A percentile compares a stretch with the other conserved stretches of the same genome.
phyloP scores from a whole-genome alignment of 2,329 filamentous ascomycete genomes.

The Fusarium mangiferae region DNA sequence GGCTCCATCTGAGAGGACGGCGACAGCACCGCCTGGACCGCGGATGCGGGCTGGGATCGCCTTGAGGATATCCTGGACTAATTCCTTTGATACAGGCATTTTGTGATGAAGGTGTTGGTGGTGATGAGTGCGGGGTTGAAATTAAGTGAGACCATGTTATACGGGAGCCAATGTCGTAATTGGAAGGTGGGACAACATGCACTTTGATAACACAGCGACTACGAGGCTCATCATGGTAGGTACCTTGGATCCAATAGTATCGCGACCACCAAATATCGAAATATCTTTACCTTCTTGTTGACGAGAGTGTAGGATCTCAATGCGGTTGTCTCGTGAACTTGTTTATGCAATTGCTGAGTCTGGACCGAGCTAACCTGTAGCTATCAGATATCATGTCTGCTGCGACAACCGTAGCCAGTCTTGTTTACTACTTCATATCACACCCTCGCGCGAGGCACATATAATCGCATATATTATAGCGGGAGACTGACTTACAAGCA shows the following conservation, averaged over 20 bases:
- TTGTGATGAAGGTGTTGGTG: neutral
- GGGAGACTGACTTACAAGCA: neutral
- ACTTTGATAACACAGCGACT: neutral
- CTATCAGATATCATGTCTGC: neutral
- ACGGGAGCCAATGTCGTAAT: slow-evolving; percentile 10
- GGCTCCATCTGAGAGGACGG: slow-evolving; percentile 22
- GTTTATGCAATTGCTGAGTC: neutral
- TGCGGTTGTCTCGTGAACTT: neutral
- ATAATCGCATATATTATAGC: neutral
- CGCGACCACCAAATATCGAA: neutral
- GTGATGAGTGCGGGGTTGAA: slow-evolving; percentile 17
- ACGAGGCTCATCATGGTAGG: neutral
- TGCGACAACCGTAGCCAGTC: neutral
- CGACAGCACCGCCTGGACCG: slow-evolving; percentile 28
- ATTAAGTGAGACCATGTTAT: neutral
- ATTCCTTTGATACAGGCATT: slow-evolving; percentile 24
- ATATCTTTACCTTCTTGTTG: no score
- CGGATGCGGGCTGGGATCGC: slow-evolving; percentile 22
- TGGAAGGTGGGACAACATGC: slow-evolving; percentile 27
- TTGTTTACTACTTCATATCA: neutral
- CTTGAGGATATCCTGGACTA: slow-evolving; percentile 14
- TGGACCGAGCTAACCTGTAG: neutral
- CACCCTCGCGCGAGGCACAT: neutral
- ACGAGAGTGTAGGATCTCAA: neutral
- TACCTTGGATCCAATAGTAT: neutral